These are phyloP conservation scores for Eutrema salsugineum DNA, from an alignment of 441 rosid species.

Conservation along the genomic window DNA sequence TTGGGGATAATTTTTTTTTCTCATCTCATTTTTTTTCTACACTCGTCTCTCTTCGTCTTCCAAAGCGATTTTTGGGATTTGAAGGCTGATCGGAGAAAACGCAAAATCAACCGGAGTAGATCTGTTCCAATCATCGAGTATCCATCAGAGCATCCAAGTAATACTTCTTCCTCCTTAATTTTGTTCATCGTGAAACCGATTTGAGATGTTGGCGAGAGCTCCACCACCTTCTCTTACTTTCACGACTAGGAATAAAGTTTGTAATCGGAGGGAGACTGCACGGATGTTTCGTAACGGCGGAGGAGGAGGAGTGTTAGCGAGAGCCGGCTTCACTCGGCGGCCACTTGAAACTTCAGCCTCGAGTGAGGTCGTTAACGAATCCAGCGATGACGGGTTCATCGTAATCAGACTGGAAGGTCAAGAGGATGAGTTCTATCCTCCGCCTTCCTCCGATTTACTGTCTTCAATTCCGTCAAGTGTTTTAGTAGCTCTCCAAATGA, in stretches of 20 bases:
- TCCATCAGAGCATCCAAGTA: too few relatives aligned
- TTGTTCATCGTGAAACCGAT: too few relatives aligned
- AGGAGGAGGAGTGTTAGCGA: slow-evolving; percentile 13
- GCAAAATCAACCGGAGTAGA: too few relatives aligned
- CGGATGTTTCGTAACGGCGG: neutral
- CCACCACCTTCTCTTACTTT: slow-evolving; percentile 22
- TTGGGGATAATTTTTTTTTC: too few relatives aligned
- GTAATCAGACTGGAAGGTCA: slow-evolving; percentile 32
- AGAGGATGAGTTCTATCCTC: slow-evolving; percentile 32
- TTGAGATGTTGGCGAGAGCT: slow-evolving; percentile 34
- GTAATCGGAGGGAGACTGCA: slow-evolving; percentile 5
- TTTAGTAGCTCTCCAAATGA: neutral
- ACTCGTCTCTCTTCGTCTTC: too few relatives aligned
- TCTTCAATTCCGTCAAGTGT: slow-evolving; percentile 36
- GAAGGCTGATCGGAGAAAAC: too few relatives aligned
- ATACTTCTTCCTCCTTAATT: too few relatives aligned
- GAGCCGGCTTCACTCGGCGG: slow-evolving; percentile 31
- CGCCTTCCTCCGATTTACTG: slow-evolving; percentile 32
- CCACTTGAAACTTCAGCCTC: slow-evolving; percentile 43
- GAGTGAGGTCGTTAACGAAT: slow-evolving; percentile 33
- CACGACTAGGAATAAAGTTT: neutral
- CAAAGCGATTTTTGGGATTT: too few relatives aligned
- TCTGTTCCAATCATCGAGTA: too few relatives aligned
- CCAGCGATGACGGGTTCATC: slow-evolving; percentile 49
- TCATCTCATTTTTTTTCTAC: too few relatives aligned